phyloP scores from a whole-genome alignment of 1,284 basidiomycete species.

The Trichosporon coremiiforme region DNA sequence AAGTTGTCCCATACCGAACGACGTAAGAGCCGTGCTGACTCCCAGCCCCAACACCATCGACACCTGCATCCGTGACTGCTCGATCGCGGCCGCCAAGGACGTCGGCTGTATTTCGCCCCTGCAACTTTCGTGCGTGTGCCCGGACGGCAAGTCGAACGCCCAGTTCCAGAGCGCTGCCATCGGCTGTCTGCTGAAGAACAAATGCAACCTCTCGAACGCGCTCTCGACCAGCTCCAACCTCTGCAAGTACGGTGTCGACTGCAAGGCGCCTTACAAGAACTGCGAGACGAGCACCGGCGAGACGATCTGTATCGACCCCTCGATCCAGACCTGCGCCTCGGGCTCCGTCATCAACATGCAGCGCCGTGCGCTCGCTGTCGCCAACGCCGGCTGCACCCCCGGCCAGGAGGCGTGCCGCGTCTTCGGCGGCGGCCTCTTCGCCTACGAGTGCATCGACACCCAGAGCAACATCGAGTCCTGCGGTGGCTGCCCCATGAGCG shows the following conservation, averaged over 20 bases:
- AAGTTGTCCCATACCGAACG: too few species aligned
- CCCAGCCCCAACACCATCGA: constrained; percentile 13
- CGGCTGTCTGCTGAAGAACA: not conserved
- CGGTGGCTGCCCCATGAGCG: constrained; percentile 18
- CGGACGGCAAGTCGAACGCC: not conserved
- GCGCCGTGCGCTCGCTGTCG: not conserved
- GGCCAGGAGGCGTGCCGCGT: constrained; percentile 4
- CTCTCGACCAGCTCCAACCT: not conserved
- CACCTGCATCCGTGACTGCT: constrained; percentile 1
- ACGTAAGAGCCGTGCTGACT: not conserved
- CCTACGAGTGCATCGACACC: constrained; percentile 15
- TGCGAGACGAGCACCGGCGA: constrained; percentile 4
- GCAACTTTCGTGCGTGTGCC: constrained; percentile 2
- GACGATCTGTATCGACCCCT: constrained; percentile 19
- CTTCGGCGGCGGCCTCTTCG: constrained; percentile 5
- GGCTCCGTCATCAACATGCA: not conserved
- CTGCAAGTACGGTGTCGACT: constrained; percentile 13
- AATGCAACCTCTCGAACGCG: not conserved
- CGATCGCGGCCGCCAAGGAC: not conserved
- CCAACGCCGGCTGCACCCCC: constrained; percentile 9
- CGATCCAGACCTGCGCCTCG: constrained; percentile 17
- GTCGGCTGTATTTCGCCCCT: constrained; percentile 15
- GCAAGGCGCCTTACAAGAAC: not conserved
- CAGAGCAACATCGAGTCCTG: constrained; percentile 5
- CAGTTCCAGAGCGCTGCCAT: constrained; percentile 4